phyloP scores from a whole-genome alignment of 1,284 basidiomycete species.

The Trichosporon sp. region DNA sequence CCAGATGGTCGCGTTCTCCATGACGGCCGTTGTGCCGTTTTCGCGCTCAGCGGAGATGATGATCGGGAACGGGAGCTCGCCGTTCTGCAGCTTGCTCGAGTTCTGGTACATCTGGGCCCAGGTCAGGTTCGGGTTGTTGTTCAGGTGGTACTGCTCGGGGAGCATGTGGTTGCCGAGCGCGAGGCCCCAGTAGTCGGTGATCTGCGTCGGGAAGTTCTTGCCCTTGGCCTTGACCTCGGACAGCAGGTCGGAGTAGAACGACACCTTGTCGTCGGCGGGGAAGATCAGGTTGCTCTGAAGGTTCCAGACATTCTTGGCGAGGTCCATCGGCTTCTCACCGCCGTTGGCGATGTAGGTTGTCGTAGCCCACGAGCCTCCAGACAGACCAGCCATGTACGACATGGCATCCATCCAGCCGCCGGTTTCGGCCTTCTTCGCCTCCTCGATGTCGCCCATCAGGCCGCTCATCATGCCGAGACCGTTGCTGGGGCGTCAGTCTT shows the following conservation, averaged over 20 bases:
- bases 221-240: conserved; percentile 52
- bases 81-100: conserved; percentile 38
- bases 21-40: conserved; percentile 4
- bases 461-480: conserved; percentile 33
- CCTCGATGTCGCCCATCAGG: conserved; percentile 21
- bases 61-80: conserved; percentile 54
- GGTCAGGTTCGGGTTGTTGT: conserved; percentile 52
- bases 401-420: conserved; percentile 53
- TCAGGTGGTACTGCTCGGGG: conserved; percentile 47
- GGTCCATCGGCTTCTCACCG: conserved; percentile 44
- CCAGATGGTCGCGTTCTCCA: conserved; percentile 56
- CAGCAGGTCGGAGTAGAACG: conserved; percentile 60
- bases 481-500: conserved; percentile 27
- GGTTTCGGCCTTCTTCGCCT: conserved; percentile 26
- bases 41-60: conserved; percentile 58
- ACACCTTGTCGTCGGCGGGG: conserved; percentile 69
- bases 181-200: conserved; percentile 55
- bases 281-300: conserved; percentile 62
- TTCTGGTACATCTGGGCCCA: conserved; percentile 41
- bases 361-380: conserved; percentile 55
- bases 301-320: conserved; percentile 55
- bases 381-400: conserved; percentile 55
- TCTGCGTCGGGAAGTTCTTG: conserved; percentile 51
- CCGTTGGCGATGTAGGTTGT: conserved; percentile 52
- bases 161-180: conserved; percentile 54